Evolutionary conservation across 2,329 filamentous ascomycete genomes (phyloP).

Genomic region (Dactylellina parvicollis): DNA sequence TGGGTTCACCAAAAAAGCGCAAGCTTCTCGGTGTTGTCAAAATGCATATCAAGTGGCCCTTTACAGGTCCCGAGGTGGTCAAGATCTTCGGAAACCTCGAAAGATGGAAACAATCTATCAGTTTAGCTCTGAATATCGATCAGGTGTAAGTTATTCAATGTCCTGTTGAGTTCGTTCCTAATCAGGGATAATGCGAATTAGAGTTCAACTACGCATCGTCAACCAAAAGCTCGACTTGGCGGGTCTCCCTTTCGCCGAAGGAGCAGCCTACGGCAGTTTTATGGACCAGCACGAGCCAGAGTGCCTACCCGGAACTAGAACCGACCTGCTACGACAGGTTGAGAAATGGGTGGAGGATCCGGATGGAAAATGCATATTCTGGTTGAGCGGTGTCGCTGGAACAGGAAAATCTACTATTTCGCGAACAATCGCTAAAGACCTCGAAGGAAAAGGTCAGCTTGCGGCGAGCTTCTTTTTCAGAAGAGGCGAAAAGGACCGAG

Average conservation of each 20-base stretch:
- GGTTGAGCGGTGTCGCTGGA: slow-evolving; percentile 61
- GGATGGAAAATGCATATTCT: slow-evolving; percentile 57
- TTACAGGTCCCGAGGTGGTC: background rate
- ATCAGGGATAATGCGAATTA: background rate
- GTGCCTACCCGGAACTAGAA: slow-evolving; percentile 56
- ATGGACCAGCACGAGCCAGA: slow-evolving; percentile 54
- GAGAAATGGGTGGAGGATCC: slow-evolving; percentile 38
- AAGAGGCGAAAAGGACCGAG: slow-evolving; percentile 26
- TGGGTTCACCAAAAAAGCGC: background rate
- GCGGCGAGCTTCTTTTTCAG: slow-evolving; percentile 51
- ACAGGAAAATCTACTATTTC: slow-evolving; percentile 53
- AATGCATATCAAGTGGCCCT: slow-evolving; percentile 22
- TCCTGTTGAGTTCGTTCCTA: background rate
- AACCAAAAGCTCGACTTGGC: slow-evolving; percentile 20
- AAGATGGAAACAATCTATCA: slow-evolving; percentile 13
- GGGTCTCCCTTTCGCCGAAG: slow-evolving; percentile 28
- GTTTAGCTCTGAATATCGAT: slow-evolving; percentile 14
- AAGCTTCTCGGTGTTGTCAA: slow-evolving; percentile 9
- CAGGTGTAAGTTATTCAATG: slow-evolving; percentile 1
- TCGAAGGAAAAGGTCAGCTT: slow-evolving; percentile 13
- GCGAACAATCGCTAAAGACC: slow-evolving; percentile 27
- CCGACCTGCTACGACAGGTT: slow-evolving; percentile 55
- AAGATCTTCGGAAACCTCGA: slow-evolving; percentile 14
- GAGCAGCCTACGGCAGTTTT: slow-evolving; percentile 56
- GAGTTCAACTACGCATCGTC: slow-evolving; percentile 1